These are phyloP conservation scores for Penicillium fuscoglaucum DNA, from an alignment of 2,329 filamentous ascomycete species.

Conservation along the genomic window DNA sequence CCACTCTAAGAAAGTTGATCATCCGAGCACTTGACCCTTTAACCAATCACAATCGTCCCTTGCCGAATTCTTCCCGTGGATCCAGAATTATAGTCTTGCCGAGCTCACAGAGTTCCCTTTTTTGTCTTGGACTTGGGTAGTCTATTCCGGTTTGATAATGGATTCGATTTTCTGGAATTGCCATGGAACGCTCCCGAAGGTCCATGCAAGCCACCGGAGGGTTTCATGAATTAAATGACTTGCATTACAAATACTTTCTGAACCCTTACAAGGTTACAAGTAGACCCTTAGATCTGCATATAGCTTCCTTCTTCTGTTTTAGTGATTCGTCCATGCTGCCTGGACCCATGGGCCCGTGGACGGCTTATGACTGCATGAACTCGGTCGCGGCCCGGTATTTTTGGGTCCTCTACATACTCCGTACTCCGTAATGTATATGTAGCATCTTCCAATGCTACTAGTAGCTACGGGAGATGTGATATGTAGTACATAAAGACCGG, in stretches of 20 bases:
- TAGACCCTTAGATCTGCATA: not conserved
- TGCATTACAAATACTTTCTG: not conserved
- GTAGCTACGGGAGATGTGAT: not conserved
- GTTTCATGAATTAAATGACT: conserved; percentile 2
- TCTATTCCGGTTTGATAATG: too few species aligned
- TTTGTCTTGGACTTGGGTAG: too few species aligned
- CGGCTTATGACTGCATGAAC: conserved; percentile 10
- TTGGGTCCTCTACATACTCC: not conserved
- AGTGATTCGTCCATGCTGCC: not conserved
- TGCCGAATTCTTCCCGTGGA: conserved; percentile 32
- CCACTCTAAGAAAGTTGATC: conserved; percentile 37
- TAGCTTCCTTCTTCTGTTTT: not conserved
- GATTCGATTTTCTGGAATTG: conserved; percentile 7
- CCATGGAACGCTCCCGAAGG: not conserved
- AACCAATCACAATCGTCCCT: conserved; percentile 36
- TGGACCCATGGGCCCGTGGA: not conserved
- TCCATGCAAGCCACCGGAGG: not conserved
- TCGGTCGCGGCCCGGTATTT: not conserved
- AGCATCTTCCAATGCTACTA: not conserved
- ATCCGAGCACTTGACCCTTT: conserved; percentile 24
- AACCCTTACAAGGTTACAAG: not conserved
- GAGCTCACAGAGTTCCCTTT: too few species aligned
- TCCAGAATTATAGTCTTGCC: not conserved
- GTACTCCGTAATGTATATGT: not conserved
- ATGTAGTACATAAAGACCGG: not conserved